Percentiles rank a stretch among this genome's conserved stretches.
These are phyloP conservation scores for Ilyonectria sp. DNA, from an alignment of 2,329 filamentous ascomycete genomes.

Conservation along the genomic window DNA sequence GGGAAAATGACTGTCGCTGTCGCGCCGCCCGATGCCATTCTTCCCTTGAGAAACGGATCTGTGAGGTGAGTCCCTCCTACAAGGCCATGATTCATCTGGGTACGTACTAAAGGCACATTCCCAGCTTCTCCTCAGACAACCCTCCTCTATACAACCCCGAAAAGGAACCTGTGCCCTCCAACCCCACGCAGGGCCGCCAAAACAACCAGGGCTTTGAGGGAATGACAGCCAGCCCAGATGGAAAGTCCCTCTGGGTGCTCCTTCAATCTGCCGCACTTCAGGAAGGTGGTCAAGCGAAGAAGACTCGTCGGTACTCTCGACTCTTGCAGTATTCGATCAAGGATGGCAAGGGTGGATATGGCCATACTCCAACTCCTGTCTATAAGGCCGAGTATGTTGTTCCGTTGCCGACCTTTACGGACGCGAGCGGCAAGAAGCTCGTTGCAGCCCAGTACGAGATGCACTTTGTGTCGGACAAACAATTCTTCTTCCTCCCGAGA, in stretches of 20 bases:
- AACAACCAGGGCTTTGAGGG: constrained; percentile 87
- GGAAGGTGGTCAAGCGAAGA: constrained; percentile 44
- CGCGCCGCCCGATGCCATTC: constrained; percentile 74
- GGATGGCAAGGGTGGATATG: constrained; percentile 22
- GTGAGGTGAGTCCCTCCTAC: constrained; percentile 41
- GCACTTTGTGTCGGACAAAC: constrained; percentile 72
- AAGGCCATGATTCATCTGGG: neutral
- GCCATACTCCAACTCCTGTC: constrained; percentile 48
- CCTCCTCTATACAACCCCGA: constrained; percentile 72
- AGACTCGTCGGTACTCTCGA: constrained; percentile 69
- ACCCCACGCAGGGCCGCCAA: constrained; percentile 73
- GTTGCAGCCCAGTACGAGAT: constrained; percentile 80
- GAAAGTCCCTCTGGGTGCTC: constrained; percentile 75
- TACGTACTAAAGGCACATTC: neutral
- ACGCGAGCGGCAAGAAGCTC: constrained; percentile 64
- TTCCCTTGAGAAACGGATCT: constrained; percentile 74
- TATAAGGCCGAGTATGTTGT: constrained; percentile 77
- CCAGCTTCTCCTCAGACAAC: constrained; percentile 74
- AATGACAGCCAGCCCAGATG: constrained; percentile 73
- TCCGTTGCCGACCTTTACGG: constrained; percentile 71
- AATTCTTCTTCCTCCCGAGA: constrained; percentile 78
- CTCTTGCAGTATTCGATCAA: constrained; percentile 76
- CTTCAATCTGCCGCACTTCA: constrained; percentile 73
- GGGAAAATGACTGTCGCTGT: constrained; percentile 76
- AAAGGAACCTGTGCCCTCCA: constrained; percentile 64